Evolutionary conservation across 78 protist species (phyloP).

Genomic region (Dictyostelium citrinum): DNA sequence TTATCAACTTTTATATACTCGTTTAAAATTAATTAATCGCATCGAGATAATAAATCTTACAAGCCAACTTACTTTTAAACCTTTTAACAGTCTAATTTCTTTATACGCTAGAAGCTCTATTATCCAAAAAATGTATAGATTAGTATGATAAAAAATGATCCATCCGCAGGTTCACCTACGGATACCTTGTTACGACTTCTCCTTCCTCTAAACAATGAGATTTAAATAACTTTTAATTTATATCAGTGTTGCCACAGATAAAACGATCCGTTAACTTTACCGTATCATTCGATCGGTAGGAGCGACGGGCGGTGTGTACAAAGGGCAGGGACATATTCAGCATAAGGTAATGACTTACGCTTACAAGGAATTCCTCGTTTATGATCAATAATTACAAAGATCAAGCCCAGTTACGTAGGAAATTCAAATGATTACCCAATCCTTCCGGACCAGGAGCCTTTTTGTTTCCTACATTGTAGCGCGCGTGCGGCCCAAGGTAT

Average conservation of each 20-base stretch:
- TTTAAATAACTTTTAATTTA: constrained; percentile 71
- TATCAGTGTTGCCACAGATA: not conserved
- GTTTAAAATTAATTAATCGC: no score
- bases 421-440: constrained; percentile 84
- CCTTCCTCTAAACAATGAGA: constrained; percentile 89
- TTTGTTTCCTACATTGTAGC: constrained; percentile 88
- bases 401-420: constrained; percentile 86
- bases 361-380: constrained; percentile 94
- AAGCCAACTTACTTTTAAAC: no score
- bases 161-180: constrained; percentile 83
- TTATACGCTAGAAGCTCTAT: no score
- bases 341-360: constrained; percentile 90
- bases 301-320: constrained; percentile 97
- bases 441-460: constrained; percentile 73
- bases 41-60: no score
- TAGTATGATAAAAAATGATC: constrained; percentile 44
- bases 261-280: constrained; percentile 87
- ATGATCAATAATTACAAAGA: constrained; percentile 90
- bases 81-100: no score
- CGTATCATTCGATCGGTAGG: constrained; percentile 94
- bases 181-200: constrained; percentile 82
- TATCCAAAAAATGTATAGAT: not conserved
- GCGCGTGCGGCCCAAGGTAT: constrained; percentile 95
- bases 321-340: constrained; percentile 95
- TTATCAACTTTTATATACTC: no score